A percentile compares a stretch with the other conserved stretches of the same genome.
These are phyloP conservation scores for Glaciozyma martinii DNA, from an alignment of 768 basidiomycete species.

Conservation along the genomic window DNA sequence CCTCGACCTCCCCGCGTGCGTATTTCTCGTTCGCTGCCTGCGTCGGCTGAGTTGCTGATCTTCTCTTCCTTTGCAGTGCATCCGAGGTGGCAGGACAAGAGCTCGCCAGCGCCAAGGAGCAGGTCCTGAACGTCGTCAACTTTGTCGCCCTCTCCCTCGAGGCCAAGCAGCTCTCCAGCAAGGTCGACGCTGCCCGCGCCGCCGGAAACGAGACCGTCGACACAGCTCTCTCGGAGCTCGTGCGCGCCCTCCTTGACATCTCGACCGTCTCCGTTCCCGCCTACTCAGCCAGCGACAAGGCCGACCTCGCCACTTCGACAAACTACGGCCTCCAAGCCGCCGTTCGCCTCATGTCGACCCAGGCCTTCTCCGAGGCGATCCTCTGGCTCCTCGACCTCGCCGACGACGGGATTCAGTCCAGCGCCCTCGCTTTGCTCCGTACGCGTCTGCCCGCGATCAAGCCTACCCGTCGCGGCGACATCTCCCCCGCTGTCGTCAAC, in stretches of 20 bases:
- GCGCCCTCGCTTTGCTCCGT: slow-evolving; percentile 58
- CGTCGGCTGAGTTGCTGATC: neutral
- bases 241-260: slow-evolving; percentile 27
- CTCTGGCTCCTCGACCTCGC: slow-evolving; percentile 32
- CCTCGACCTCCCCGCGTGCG: slow-evolving; percentile 5
- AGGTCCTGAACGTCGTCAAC: slow-evolving; percentile 56
- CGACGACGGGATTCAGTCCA: slow-evolving; percentile 22
- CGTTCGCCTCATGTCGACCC: slow-evolving; percentile 58
- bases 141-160: slow-evolving; percentile 44
- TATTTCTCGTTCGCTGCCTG: neutral
- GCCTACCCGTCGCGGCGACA: slow-evolving; percentile 49
- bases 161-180: slow-evolving; percentile 32
- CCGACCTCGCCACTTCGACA: slow-evolving; percentile 24
- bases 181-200: slow-evolving; percentile 28
- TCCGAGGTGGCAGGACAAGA: neutral
- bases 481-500: slow-evolving; percentile 40
- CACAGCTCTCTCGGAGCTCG: slow-evolving; percentile 27
- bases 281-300: slow-evolving; percentile 9
- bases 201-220: slow-evolving; percentile 17
- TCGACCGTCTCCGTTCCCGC: slow-evolving; percentile 20
- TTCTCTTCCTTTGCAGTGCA: neutral
- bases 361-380: slow-evolving; percentile 48
- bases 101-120: slow-evolving; percentile 10
- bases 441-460: slow-evolving; percentile 58
- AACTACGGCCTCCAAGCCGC: slow-evolving; percentile 50